Conservation (phyloP, 768 basidiomycete species). For the Cystobasidium onofrii region DNA sequence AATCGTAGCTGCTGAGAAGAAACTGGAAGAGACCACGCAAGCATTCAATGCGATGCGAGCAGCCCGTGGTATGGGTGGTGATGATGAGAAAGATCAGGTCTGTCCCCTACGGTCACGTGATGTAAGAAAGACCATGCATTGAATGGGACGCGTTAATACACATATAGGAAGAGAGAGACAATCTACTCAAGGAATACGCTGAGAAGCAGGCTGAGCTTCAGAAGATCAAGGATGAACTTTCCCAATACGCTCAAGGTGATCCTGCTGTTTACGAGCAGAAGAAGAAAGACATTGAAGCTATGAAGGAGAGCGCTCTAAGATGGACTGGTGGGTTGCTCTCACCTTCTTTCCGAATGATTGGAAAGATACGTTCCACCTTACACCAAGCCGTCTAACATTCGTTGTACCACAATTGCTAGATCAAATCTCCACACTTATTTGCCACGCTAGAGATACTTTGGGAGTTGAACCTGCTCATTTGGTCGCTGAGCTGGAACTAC, state of each 20-base stretch:
- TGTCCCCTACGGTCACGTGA: background rate
- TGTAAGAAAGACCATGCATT: background rate
- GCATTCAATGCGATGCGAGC: background rate
- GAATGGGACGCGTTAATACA: background rate
- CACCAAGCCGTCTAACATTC: background rate
- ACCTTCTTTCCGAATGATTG: background rate
- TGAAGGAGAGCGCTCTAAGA: conserved; percentile 29
- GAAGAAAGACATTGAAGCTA: conserved; percentile 21
- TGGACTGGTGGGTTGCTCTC: conserved; percentile 13
- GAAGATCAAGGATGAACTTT: conserved; percentile 13
- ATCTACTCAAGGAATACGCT: conserved; percentile 1
- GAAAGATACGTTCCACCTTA: background rate
- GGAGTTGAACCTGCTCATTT: background rate
- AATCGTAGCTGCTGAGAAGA: background rate
- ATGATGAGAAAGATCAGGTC: background rate
- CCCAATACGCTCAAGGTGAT: conserved; percentile 16
- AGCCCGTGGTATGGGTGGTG: conserved; percentile 4
- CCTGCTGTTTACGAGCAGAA: conserved; percentile 31
- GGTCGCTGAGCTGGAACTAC: conserved; percentile 13
- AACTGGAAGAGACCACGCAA: background rate
- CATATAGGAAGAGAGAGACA: background rate
- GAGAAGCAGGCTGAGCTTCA: background rate
- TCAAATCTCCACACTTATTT: conserved; percentile 13
- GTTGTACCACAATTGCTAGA: background rate
- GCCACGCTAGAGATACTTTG: background rate